Conservation (phyloP, 169 alveolate genomes). For the Plasmodium chabaudi region DNA sequence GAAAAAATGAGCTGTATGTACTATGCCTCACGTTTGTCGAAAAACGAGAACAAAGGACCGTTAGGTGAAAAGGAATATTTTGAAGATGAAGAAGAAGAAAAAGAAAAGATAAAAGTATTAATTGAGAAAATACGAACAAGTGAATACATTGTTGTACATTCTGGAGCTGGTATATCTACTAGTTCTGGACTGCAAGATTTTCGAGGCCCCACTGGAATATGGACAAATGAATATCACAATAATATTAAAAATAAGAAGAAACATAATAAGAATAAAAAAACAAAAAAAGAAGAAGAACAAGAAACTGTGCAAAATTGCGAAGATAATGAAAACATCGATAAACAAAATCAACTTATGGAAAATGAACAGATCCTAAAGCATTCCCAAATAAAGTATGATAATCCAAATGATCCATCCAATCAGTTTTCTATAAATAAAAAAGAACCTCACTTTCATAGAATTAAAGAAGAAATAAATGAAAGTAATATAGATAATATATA, state of each 20-base stretch:
- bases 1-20: conserved; percentile 73
- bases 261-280: conserved; percentile 48
- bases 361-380: neutral
- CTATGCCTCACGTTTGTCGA: conserved; percentile 82
- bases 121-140: conserved; percentile 76
- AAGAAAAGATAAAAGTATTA: conserved; percentile 75
- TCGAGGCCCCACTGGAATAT: conserved; percentile 87
- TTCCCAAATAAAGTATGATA: neutral
- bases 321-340: conserved; percentile 3
- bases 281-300: conserved; percentile 16
- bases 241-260: conserved; percentile 28
- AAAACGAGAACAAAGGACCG: conserved; percentile 87
- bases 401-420: neutral
- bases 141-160: conserved; percentile 81
- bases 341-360: neutral
- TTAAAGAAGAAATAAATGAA: neutral
- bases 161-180: conserved; percentile 89
- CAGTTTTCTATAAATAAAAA: neutral
- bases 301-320: conserved; percentile 11
- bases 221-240: conserved; percentile 81
- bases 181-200: conserved; percentile 87
- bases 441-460: neutral
- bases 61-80: conserved; percentile 81
- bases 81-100: conserved; percentile 81
- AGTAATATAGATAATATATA: conserved; percentile 16